Base-by-base conservation (phyloP, 2,329 filamentous ascomycete genomes). In the Ceratocystis harringtonii region DNA sequence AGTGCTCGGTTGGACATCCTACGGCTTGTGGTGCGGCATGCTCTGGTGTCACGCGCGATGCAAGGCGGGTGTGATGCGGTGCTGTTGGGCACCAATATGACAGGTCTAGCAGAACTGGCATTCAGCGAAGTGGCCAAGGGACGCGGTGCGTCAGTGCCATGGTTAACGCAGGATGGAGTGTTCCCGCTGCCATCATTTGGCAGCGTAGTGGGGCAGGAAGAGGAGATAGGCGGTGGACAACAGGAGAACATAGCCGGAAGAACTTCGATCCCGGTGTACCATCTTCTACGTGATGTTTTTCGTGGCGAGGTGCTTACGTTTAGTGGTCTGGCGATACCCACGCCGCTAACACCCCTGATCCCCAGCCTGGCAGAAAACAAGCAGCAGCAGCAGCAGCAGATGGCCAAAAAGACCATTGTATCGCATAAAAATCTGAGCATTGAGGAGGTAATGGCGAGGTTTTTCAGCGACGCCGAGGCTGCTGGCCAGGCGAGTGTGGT, bases 71-170 rank as follows among this genome's bases (percentile, higher is more conserved):
- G 86, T 73, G 82, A 87, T 69, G 85, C 84, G 12, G 80, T 97
- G 52, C 76, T 97, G 1, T 87, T 94, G 74, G 92, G 89, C 25
- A 86, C 92, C 75, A 95, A 85, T 69, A 96, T 94, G 22, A 96
- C 91, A 4, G 84, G 86, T 17, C 84, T 99, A 36, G 92, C 94
- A 3, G 90, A 92, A 70, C 85, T 90, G 71, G 89, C 90, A 0
- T 82, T 99, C 15, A 81, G 90, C 5, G 90, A 94, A 75, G 91
- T 92, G 1, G 91, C 92, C 28, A 96, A 96, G 75, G 94, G 94
- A 1, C 83, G 92, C 61, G 94, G 92, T 0, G 91, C 87, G 70
- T 84, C 88, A 3, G 76, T 97, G 22, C 89, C 92, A 0, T 92
- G 87, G 85, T 84, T 89, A 70, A 83, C 92, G 17, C 84, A 85